Base-by-base conservation (phyloP, 2,329 filamentous ascomycete genomes). In the Tolypocladium sp. region DNA sequence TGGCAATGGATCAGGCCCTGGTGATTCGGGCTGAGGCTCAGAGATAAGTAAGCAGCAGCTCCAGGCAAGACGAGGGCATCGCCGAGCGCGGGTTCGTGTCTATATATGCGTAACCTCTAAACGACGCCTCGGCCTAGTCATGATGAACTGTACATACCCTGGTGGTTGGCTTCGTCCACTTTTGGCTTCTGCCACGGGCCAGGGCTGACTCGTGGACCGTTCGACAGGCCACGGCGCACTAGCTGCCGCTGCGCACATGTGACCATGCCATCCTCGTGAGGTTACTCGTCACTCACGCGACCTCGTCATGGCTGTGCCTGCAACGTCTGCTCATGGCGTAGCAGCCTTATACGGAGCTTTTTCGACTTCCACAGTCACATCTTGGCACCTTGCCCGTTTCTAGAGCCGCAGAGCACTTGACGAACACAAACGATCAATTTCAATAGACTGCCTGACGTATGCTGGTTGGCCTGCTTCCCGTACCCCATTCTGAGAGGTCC, bases 381-480 rank as follows among this genome's bases (percentile, higher is more conserved):
- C 25, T 51, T 9, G 27, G 17, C 17, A n/a, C 27, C 3, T 20
- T 51, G 25, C 46, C 46, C 8, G 46, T 27, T 17, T 4, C 17
- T 10, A 7, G 49, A 52, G 20, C 30, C 12, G 41, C 41, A 7
- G 8, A 22, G 41, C 41, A 22, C n/a, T 12, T 22, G 35, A 56
- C 54, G 27, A 42, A 55, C 33, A 62, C 27, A 57, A 60, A 55
- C 56, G 57, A 54, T 62, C 54, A 55, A 58, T 60, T 60, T 51
- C 51, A 46, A 38, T 58, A 61, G 42, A 60, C 56, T 62, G 58
- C 58, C 58, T 58, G 33, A 62, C 58, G 49, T 44, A 55, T 33
- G 54, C 54, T 56, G 20, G 3, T 33, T 42, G 54, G 38, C 40
- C 25, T 56, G 38, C 38, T 27, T 33, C 25, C 37, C 27, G 7